Percentiles rank a stretch among this genome's conserved stretches.
These are phyloP conservation scores for Fusarium kyushuense DNA, from an alignment of 2,329 filamentous ascomycete genomes.

Conservation along the genomic window DNA sequence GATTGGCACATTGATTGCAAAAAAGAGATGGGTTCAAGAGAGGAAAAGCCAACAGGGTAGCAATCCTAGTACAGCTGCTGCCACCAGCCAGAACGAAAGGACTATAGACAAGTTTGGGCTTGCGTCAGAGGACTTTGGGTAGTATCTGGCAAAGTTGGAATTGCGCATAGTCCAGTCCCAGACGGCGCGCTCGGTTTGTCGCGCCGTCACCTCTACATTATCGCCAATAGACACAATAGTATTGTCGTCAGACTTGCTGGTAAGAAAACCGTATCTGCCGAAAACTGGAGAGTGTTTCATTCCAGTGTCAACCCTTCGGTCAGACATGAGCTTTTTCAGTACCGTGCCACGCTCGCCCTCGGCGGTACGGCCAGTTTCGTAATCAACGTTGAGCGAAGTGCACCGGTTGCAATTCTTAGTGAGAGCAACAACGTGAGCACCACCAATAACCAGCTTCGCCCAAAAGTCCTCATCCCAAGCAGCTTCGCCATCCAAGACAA, in stretches of 20 bases:
- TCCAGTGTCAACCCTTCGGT: conserved; percentile 77
- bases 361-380: conserved; percentile 70
- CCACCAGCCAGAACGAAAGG: conserved; percentile 34
- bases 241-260: conserved; percentile 40
- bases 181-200: conserved; percentile 64
- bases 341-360: conserved; percentile 69
- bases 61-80: conserved; percentile 32
- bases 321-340: conserved; percentile 76
- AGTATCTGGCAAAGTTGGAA: conserved; percentile 45
- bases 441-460: conserved; percentile 67
- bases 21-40: conserved; percentile 21
- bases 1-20: conserved; percentile 1
- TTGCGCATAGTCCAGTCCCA: conserved; percentile 62
- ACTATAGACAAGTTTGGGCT: conserved; percentile 19
- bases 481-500: conserved; percentile 72
- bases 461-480: conserved; percentile 80
- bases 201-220: conserved; percentile 63
- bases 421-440: conserved; percentile 61
- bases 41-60: conserved; percentile 36
- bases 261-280: conserved; percentile 77
- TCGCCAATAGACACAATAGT: conserved; percentile 56
- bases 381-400: conserved; percentile 78
- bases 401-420: conserved; percentile 79
- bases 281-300: conserved; percentile 77
- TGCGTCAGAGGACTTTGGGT: conserved; percentile 28